phyloP scores from a whole-genome alignment of 208 protist species.

The Acanthamoeba healyi region DNA sequence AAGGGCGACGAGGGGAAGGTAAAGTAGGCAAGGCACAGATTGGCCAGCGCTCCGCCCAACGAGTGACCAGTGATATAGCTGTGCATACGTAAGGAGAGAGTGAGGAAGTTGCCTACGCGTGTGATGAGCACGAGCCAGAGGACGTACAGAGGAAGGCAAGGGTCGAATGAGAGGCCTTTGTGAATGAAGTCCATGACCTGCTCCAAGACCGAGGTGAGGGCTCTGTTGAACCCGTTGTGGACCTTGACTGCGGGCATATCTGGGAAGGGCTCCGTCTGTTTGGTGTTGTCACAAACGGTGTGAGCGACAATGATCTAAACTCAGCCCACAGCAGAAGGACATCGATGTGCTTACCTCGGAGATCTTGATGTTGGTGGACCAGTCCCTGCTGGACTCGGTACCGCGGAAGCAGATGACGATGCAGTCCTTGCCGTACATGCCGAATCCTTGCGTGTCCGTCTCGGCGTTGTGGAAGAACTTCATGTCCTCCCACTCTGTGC shows the following conservation, averaged over 20 bases:
- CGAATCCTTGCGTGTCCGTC: conserved; percentile 32
- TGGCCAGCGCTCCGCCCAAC: conserved; percentile 68
- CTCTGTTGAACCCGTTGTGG: neutral
- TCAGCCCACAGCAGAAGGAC: neutral
- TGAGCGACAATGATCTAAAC: neutral
- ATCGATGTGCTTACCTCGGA: neutral
- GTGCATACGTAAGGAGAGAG: neutral
- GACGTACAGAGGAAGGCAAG: conserved; percentile 21
- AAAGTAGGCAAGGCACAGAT: conserved; percentile 38
- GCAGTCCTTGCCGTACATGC: conserved; percentile 57
- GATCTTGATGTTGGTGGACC: conserved; percentile 50
- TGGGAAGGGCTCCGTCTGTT: neutral
- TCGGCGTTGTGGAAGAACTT: neutral
- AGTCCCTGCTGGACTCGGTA: conserved; percentile 30
- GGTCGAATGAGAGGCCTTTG: neutral
- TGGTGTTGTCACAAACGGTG: neutral
- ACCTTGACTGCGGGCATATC: neutral
- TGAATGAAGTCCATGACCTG: neutral
- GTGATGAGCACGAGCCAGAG: no score
- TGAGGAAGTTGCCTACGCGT: neutral
- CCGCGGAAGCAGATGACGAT: conserved; percentile 64
- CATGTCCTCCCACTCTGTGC: neutral
- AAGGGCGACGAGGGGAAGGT: neutral
- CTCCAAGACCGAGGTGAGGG: neutral
- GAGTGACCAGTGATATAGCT: conserved; percentile 61